Base-by-base conservation (phyloP, 2,329 filamentous ascomycete genomes). In the Rhinocladiella similis region DNA sequence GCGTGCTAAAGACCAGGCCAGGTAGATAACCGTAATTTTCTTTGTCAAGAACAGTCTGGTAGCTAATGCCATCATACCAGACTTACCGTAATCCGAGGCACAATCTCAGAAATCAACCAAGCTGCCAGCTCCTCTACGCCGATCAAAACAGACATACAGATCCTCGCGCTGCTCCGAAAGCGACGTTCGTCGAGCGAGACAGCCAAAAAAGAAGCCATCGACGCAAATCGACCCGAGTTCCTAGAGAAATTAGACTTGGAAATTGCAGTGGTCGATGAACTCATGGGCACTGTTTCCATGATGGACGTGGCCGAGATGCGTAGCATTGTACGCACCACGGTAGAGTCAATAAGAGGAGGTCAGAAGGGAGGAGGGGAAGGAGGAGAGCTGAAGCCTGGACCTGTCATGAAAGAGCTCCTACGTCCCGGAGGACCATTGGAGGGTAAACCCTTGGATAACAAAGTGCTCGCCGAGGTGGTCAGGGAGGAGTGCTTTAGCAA, bases 21-120 rank as follows among this genome's bases (percentile, higher is more conserved):
- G 75, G 77, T 78, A 68, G 33, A 57, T 10, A 36, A 1, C n/a
- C 36, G 39, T 22, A 29, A 20, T 9, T 33, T 33, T 9, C 7
- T 33, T 33, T 33, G 6, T 3, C 29, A 52, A 29, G 39, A n/a
- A 35, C 19, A 39, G 13, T 18, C 36, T 14, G n/a, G 20, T 19
- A 13, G n/a, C 14, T 19, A 36, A 27, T 20, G 52, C 52, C 18
- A 19, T 14, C 3, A 3, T 41, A 18, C 10, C 47, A 78, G 77
- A 61, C 66, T 79, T 25, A 76, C 77, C 62, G 77, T 79, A 36
- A 69, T 80, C 16, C 76, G 77, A 35, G 72, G 74, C 45, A 66
- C 80, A 56, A 77, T 80, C 52, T 74, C 77, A 47, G 77, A 80
- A 60, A 74, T 73, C 62, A 79, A 77, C 65, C 78, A 79, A 61